A percentile compares a stretch with the other conserved stretches of the same genome.
Evolutionary conservation across 257 asterid species (phyloP).

Genomic region (Coffea eugenioides): DNA sequence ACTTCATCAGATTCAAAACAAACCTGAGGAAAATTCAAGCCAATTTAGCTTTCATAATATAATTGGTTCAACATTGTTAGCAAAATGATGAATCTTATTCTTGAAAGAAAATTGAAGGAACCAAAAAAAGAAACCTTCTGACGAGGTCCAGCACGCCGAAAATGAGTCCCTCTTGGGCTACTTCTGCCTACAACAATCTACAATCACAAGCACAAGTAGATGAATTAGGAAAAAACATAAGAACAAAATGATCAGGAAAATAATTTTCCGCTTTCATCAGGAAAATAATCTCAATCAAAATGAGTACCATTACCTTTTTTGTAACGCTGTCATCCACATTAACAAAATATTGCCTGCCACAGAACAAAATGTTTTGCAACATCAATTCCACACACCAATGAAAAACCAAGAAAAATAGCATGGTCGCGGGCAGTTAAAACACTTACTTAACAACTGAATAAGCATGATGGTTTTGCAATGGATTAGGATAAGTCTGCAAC

Average conservation of each 20-base stretch:
- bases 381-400: neutral
- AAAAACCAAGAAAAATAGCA: neutral
- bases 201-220: neutral
- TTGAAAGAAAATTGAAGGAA: neutral
- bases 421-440: neutral
- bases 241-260: too few relatives aligned
- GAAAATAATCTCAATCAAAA: neutral
- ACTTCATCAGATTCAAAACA: conserved; percentile 23
- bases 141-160: conserved; percentile 28
- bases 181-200: conserved; percentile 21
- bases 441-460: conserved; percentile 22
- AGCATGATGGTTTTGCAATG: conserved; percentile 19
- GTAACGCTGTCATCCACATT: conserved; percentile 20
- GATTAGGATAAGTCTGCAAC: conserved; percentile 24
- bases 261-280: neutral
- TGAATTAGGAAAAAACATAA: too few relatives aligned
- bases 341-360: conserved; percentile 19
- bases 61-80: neutral
- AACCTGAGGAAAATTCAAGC: conserved; percentile 11
- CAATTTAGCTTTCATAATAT: too few relatives aligned
- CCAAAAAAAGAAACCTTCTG: conserved; percentile 11
- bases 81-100: neutral
- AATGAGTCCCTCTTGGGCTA: conserved; percentile 25
- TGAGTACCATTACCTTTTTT: conserved; percentile 2
- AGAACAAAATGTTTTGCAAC: neutral